Evolutionary conservation across 306 rosid species (phyloP).

Genomic region (Acacia acuminata): DNA sequence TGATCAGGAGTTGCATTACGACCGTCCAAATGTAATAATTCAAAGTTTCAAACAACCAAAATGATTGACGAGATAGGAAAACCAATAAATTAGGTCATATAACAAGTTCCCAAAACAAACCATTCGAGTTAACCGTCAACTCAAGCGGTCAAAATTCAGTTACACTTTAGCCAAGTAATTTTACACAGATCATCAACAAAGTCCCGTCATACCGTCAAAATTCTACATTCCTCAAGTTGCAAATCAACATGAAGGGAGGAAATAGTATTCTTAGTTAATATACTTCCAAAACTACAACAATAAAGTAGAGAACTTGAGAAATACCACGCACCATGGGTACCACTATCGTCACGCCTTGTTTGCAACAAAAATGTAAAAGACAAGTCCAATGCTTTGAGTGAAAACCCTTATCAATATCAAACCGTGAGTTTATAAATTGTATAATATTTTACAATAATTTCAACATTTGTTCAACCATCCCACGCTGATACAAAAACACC

Average conservation of each 20-base stretch:
- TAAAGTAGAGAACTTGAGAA: constrained; percentile 25
- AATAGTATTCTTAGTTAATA: constrained; percentile 8
- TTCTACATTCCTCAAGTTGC: background rate
- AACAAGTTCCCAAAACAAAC: constrained; percentile 1
- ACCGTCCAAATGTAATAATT: too few species aligned
- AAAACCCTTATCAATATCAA: constrained; percentile 56
- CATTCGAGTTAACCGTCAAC: background rate
- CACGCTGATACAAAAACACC: constrained; percentile 11
- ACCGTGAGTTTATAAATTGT: constrained; percentile 21
- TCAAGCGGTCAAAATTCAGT: constrained; percentile 6
- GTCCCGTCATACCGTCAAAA: constrained; percentile 15
- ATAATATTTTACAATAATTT: constrained; percentile 5
- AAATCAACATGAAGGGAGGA: constrained; percentile 25
- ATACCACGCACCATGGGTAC: constrained; percentile 87
- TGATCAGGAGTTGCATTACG: background rate
- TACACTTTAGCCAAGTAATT: background rate
- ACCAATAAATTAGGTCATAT: background rate
- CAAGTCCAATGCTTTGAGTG: constrained; percentile 94
- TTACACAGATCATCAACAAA: background rate
- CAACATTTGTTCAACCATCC: constrained; percentile 18
- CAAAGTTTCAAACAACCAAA: background rate
- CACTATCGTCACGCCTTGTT: constrained; percentile 71
- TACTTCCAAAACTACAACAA: constrained; percentile 16
- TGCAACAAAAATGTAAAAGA: constrained; percentile 76
- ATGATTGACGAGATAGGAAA: constrained; percentile 7